These are phyloP conservation scores for Penicillium angulare DNA, from an alignment of 495 filamentous ascomycete genomes.

Conservation along the genomic window DNA sequence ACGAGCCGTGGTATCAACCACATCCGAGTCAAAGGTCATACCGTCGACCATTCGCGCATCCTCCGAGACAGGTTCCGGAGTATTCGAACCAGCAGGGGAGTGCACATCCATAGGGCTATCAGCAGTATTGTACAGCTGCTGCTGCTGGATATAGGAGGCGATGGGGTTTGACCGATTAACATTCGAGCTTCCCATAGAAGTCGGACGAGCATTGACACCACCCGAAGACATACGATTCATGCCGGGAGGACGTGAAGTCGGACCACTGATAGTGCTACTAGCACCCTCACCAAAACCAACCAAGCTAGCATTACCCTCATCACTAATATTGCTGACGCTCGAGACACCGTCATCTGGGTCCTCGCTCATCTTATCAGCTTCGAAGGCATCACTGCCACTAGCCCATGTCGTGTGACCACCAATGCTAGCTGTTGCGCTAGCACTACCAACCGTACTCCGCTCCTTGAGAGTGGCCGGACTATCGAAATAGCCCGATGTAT, in stretches of 20 bases:
- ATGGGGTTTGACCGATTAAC: conserved; percentile 26
- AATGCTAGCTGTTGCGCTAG: conserved; percentile 71
- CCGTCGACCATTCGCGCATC: conserved; percentile 55
- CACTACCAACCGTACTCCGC: conserved; percentile 82
- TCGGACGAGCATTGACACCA: conserved; percentile 23
- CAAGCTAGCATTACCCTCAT: conserved; percentile 70
- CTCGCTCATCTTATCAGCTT: conserved; percentile 70
- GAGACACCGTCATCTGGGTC: conserved; percentile 59
- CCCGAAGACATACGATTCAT: conserved; percentile 35
- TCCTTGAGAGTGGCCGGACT: conserved; percentile 56
- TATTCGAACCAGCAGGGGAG: conserved; percentile 38
- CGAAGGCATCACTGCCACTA: conserved; percentile 60
- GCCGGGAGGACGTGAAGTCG: conserved; percentile 50
- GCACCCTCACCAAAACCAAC: conserved; percentile 89
- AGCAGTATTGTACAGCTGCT: conserved; percentile 18
- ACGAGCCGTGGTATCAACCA: conserved; percentile 52
- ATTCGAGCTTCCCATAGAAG: conserved; percentile 36
- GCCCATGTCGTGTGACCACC: conserved; percentile 77
- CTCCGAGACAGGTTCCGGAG: conserved; percentile 36
- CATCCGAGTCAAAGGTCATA: conserved; percentile 53
- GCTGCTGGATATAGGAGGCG: conserved; percentile 25
- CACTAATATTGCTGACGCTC: conserved; percentile 72
- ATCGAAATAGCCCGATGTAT: conserved; percentile 67
- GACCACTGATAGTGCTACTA: conserved; percentile 71
- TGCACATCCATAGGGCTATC: conserved; percentile 31